These are phyloP conservation scores for Hevea brasiliensis DNA, from an alignment of 345 rosid species.

Conservation along the genomic window DNA sequence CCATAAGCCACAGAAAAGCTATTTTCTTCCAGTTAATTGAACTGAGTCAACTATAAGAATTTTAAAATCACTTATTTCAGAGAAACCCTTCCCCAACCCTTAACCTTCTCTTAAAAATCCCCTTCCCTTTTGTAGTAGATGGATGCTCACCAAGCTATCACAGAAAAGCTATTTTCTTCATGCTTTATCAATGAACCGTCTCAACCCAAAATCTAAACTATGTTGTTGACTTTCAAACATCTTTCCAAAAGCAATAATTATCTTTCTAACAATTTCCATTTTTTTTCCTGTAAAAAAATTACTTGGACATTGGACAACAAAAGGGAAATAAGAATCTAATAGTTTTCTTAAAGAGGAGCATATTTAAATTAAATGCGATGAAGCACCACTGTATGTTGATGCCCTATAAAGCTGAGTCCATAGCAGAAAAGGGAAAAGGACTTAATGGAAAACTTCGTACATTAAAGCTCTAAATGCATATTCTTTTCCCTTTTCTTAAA, in stretches of 20 bases:
- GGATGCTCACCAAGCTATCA: not conserved
- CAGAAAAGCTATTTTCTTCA: not conserved
- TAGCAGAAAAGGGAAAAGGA: not conserved
- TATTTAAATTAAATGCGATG: not conserved
- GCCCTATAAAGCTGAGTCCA: not conserved
- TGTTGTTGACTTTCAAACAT: not conserved
- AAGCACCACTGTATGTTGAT: not conserved
- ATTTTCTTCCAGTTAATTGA: not conserved
- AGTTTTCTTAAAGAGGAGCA: not conserved
- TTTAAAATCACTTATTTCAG: too few relatives aligned
- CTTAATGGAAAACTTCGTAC: not conserved
- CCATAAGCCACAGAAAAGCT: not conserved
- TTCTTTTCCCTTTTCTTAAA: too few relatives aligned
- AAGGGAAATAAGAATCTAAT: not conserved
- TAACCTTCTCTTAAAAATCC: too few relatives aligned
- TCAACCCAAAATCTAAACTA: not conserved
- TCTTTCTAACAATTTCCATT: not conserved
- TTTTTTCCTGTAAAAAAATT: not conserved
- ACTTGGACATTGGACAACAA: not conserved
- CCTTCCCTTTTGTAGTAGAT: not conserved
- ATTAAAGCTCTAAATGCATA: not conserved
- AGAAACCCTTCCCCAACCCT: too few relatives aligned
- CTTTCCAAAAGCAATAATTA: not conserved
- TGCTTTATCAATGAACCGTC: not conserved
- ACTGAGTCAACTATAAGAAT: not conserved